Evolutionary conservation across 129 eudicot genomes (phyloP), one percentile per base, ranked within the genome.

Genomic region (Dittrichia graveolens): DNA sequence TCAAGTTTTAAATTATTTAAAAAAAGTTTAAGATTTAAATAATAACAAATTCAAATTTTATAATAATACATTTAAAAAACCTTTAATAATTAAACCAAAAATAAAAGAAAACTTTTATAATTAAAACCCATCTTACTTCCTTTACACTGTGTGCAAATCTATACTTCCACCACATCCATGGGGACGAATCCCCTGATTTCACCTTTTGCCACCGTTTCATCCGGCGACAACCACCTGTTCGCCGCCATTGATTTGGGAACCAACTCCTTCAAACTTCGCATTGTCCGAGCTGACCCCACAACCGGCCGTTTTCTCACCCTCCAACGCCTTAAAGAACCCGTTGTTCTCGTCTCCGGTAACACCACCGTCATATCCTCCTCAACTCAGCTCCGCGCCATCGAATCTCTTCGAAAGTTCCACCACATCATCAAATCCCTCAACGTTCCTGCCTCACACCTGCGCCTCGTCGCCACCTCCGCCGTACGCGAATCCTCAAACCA

Each of bases 391-490:
- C 91, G 91, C 53, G 82, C 94, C 57, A 31, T 80, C 71, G 72
- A 80, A 9, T 85, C 95, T 7, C 83, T 92, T 41, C 71, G 38
- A 1, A 78, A 77, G 3, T 89, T 92, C 78, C 86, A 84, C 18
- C 18, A 69, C 16, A 69, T 81, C 65, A 72, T 88, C 65, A 53
- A 37, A 46, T 79, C 84, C 57, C 82, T 83, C 73, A 77, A 73
- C 76, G 61, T 89, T 34, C 75, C 85, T 16, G n/a, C 84, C 14
- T 38, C 85, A 48, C 80, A 78, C 54, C 76, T 66, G 79, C 93
- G 94, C 72, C 69, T 89, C 64, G 96, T 92, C 62, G 98, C 96
- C 74, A 92, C 98, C 61, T 89, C 98, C 41, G 94, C 98, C 50
- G 62, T 92, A 75, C 83, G 96, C 45, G 96, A 92, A 69, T 78